A percentile compares a stretch with the other conserved stretches of the same genome.
Conservation (phyloP, 2,329 filamentous ascomycete species). For the Fusarium sp. region DNA sequence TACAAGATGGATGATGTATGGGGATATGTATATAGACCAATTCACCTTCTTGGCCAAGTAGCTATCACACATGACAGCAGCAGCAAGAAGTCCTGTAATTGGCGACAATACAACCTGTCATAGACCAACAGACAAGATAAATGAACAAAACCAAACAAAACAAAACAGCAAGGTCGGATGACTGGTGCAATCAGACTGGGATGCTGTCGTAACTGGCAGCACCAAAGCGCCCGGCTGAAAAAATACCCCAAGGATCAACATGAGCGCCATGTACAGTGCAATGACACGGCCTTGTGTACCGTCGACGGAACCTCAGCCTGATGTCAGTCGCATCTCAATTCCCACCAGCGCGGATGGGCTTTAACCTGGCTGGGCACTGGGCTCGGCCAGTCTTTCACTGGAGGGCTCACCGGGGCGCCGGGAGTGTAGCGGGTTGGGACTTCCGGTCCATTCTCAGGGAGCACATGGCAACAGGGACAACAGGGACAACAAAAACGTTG, state of each 20-base stretch:
- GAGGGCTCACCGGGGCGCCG: slow-evolving; percentile 27
- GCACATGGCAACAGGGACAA: slow-evolving; percentile 21
- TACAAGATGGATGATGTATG: background rate
- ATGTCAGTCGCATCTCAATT: slow-evolving; percentile 28
- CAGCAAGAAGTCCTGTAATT: background rate
- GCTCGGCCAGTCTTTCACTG: slow-evolving; percentile 22
- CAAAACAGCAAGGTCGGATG: slow-evolving; percentile 23
- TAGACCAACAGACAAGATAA: slow-evolving; percentile 19
- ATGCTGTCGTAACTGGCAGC: slow-evolving; percentile 27
- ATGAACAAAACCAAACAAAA: slow-evolving; percentile 26
- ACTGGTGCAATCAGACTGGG: slow-evolving; percentile 15
- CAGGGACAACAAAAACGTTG: too few species aligned
- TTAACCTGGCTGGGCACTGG: slow-evolving; percentile 31
- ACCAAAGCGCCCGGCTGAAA: slow-evolving; percentile 36
- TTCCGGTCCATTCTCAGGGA: slow-evolving; percentile 10
- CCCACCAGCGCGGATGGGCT: slow-evolving; percentile 32
- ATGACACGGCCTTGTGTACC: slow-evolving; percentile 37
- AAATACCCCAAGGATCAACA: slow-evolving; percentile 16
- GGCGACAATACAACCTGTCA: slow-evolving; percentile 8
- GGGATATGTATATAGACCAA: too few species aligned
- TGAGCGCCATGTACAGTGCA: slow-evolving; percentile 30
- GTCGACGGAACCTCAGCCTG: slow-evolving; percentile 26
- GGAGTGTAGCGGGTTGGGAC: slow-evolving; percentile 21
- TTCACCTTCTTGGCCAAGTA: background rate
- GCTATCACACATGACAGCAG: slow-evolving; percentile 2